phyloP scores from a whole-genome alignment of 176 grass and related monocot species.

The Avena atlantica region DNA sequence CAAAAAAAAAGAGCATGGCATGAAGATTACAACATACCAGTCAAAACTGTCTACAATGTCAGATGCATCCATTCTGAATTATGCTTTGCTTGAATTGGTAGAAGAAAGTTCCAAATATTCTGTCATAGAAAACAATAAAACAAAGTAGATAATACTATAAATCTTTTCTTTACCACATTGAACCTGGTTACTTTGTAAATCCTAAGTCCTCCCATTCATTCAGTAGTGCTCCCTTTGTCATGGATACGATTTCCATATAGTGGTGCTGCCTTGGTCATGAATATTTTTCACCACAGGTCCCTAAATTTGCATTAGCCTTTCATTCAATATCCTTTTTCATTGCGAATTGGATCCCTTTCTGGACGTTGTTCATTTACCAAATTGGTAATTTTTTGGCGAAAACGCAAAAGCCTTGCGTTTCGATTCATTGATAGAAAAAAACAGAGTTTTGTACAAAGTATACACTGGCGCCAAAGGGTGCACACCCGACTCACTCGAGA shows the following conservation, averaged over 20 bases:
- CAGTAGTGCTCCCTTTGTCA: neutral
- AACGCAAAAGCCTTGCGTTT: too few species aligned
- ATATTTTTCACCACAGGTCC: neutral
- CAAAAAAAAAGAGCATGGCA: neutral
- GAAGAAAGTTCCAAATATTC: slow-evolving; percentile 6
- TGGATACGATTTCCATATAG: neutral
- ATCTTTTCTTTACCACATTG: neutral
- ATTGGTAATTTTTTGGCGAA: neutral
- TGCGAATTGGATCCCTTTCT: neutral
- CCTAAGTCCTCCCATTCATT: neutral
- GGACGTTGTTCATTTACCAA: neutral
- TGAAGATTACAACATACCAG: neutral
- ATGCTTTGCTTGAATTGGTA: neutral
- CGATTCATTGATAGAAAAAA: too few species aligned
- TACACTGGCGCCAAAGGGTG: too few species aligned
- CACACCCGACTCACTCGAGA: too few species aligned
- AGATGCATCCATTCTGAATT: neutral
- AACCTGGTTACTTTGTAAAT: neutral
- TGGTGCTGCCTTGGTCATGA: neutral
- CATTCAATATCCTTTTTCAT: neutral
- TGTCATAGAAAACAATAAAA: neutral
- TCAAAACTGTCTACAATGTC: neutral
- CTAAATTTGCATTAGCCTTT: neutral
- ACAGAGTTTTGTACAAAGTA: too few species aligned
- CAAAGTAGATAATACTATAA: neutral